Evolutionary conservation across 2,329 filamentous ascomycete genomes (phyloP), one percentile per base, ranked within the genome.

Genomic region (Colletotrichum sp.): DNA sequence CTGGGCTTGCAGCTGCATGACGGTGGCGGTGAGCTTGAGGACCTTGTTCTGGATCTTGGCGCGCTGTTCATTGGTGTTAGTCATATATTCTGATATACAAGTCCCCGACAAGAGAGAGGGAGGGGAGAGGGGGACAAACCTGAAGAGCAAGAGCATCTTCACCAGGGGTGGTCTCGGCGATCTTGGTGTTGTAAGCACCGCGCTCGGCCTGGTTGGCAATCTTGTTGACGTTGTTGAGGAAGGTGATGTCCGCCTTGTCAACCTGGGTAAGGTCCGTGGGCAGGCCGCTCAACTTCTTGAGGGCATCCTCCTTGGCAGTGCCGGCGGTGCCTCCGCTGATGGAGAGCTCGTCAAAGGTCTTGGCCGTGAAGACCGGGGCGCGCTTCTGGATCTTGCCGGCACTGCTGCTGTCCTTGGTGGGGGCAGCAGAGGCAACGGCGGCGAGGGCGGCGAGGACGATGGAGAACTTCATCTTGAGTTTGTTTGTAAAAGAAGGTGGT

Each of bases 1-100:
- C 76, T 91, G 82, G 55, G 88, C 85, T 81, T 87, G 83, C 9
- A 91, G 87, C 78, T 86, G 83, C 39, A 91, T 81, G 28, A 90
- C 83, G 63, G 88, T 88, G 30, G 89, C 88, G 34, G 87, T 88
- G 77, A 91, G 84, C 84, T 92, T 92, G 68, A 92, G 82, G 16
- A 92, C 88, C 84, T 92, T 91, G 87, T 91, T 91, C 87, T 90
- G 90, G 75, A 88, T 91, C 84, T 91, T 91, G 80, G 89, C 89
- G 71, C 86, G 85, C 87, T 88, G 69, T 36, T 39, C 7, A 7
- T n/a, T n/a, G 15, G 24, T 18, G 69, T 72, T 28, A 57, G 55
- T 36, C 8, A 18, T 9, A 7, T 13, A 4, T 16, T 49, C 24
- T 21, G 26, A 28, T 2, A 28, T 28, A 7, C 26, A 28, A 28